phyloP scores from a whole-genome alignment of 1,139 yeast species.

The Kluyveromyces sp. region DNA sequence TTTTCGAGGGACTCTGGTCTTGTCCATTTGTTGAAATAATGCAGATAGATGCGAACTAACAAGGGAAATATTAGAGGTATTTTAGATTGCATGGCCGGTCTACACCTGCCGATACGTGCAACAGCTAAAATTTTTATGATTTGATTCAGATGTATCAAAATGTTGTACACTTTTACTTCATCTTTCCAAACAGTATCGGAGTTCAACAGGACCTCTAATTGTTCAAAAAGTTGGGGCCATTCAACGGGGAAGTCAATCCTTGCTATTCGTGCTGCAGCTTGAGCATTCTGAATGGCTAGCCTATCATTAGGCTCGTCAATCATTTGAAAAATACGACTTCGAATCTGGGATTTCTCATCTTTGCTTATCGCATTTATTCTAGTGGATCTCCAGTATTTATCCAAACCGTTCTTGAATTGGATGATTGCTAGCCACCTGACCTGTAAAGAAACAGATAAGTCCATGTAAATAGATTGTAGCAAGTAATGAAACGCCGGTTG shows the following conservation, averaged over 20 bases:
- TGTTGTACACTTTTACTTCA: constrained; percentile 50
- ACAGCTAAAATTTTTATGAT: constrained; percentile 64
- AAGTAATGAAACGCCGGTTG: constrained; percentile 52
- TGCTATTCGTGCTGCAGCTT: constrained; percentile 69
- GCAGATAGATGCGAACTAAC: constrained; percentile 51
- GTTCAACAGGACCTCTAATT: constrained; percentile 45
- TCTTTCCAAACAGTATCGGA: constrained; percentile 38
- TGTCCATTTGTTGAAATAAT: constrained; percentile 60
- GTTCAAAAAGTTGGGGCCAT: constrained; percentile 77
- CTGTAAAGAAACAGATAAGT: constrained; percentile 51
- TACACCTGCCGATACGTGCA: constrained; percentile 76
- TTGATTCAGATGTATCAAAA: constrained; percentile 64
- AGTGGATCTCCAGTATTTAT: constrained; percentile 73
- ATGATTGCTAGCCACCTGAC: constrained; percentile 83
- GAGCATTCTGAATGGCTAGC: constrained; percentile 74
- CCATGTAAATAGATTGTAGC: constrained; percentile 57
- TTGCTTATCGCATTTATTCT: constrained; percentile 48
- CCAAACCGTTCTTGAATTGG: constrained; percentile 81
- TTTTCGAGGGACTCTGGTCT: constrained; percentile 25
- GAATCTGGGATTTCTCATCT: constrained; percentile 65
- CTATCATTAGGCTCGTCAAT: constrained; percentile 68
- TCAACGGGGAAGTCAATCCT: constrained; percentile 79
- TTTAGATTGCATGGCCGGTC: constrained; percentile 70
- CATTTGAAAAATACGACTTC: constrained; percentile 49
- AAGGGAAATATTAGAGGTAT: constrained; percentile 56